Evolutionary conservation across 2,329 filamentous ascomycete genomes (phyloP).

Genomic region (Conoideocrella luteorostrata): DNA sequence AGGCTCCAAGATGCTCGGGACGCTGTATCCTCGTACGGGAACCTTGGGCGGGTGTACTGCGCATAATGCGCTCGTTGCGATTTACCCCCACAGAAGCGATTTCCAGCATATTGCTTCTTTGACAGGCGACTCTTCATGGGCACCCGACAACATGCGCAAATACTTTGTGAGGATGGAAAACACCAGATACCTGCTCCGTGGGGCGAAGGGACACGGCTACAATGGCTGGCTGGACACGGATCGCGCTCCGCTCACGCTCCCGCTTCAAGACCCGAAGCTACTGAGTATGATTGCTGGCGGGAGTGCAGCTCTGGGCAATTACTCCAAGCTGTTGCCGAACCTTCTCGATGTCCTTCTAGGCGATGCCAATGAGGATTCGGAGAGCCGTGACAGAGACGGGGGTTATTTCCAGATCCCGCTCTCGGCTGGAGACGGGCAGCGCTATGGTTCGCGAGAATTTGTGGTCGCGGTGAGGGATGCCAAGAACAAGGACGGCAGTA

Average conservation of each 20-base stretch:
- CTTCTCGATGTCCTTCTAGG: conserved; percentile 33
- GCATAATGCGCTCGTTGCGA: conserved; percentile 54
- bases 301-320: conserved; percentile 22
- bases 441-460: conserved; percentile 44
- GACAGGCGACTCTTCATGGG: conserved; percentile 56
- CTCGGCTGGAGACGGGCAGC: conserved; percentile 32
- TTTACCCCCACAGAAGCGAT: conserved; percentile 53
- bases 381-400: conserved; percentile 36
- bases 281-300: conserved; percentile 24
- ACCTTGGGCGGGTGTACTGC: conserved; percentile 46
- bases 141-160: conserved; percentile 50
- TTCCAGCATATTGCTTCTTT: conserved; percentile 50
- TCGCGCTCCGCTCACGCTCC: conserved; percentile 42
- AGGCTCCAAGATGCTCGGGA: conserved; percentile 34
- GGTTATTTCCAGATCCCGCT: conserved; percentile 42
- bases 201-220: conserved; percentile 45
- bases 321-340: conserved; percentile 19
- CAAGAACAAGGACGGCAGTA: conserved; percentile 12
- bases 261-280: conserved; percentile 46
- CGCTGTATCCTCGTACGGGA: conserved; percentile 40
- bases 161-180: conserved; percentile 53
- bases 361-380: conserved; percentile 44
- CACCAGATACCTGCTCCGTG: conserved; percentile 36
- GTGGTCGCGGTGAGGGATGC: conserved; percentile 27
- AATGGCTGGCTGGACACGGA: conserved; percentile 50